A percentile compares a stretch with the other conserved stretches of the same genome.
These are phyloP conservation scores for Verticillium longisporum DNA, from an alignment of 2,329 filamentous ascomycete genomes.

Conservation along the genomic window DNA sequence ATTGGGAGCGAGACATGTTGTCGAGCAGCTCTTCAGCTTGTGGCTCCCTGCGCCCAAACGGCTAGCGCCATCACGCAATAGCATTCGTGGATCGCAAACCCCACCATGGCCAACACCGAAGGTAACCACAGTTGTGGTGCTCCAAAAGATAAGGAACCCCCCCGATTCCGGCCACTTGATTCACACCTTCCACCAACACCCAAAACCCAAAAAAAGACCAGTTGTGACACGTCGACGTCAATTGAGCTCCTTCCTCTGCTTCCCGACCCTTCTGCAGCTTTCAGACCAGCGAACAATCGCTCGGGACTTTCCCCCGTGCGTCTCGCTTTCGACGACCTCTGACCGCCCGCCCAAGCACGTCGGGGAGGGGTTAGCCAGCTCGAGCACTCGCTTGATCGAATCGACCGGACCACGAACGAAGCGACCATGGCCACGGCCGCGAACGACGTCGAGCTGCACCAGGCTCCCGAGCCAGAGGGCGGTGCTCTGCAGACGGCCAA, in stretches of 20 bases:
- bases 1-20: too few relatives aligned
- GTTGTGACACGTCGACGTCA: background rate
- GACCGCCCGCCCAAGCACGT: background rate
- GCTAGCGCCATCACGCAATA: background rate
- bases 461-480: slow-evolving; percentile 17
- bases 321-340: background rate
- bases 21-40: too few relatives aligned
- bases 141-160: background rate
- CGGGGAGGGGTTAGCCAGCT: background rate
- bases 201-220: background rate
- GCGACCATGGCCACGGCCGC: slow-evolving; percentile 28
- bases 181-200: background rate
- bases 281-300: background rate
- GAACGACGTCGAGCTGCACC: slow-evolving; percentile 26
- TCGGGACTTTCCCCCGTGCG: background rate
- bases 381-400: background rate
- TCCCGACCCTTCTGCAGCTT: background rate
- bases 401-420: background rate
- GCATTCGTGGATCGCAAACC: background rate
- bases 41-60: background rate
- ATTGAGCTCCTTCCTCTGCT: background rate
- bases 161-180: background rate
- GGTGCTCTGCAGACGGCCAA: slow-evolving; percentile 61
- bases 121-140: background rate
- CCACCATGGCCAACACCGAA: background rate